Evolutionary conservation across 2,329 filamentous ascomycete genomes (phyloP), one percentile per base, ranked within the genome.

Genomic region (Myriangium duriaei): DNA sequence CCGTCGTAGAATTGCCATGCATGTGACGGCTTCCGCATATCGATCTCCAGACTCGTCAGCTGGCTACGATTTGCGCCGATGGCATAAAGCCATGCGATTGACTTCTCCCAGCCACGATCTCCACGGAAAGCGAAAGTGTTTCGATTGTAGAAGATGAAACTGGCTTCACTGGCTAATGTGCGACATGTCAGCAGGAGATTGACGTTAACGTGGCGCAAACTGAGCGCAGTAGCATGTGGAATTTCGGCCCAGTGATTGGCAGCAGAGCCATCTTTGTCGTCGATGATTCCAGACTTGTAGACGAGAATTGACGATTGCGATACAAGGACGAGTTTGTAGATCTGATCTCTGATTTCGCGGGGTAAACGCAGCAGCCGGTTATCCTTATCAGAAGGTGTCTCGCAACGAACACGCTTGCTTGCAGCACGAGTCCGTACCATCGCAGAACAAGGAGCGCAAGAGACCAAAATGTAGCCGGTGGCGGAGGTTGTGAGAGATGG

Each of bases 51-150:
- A 7, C 15, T 32, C 4, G 28, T 38, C 3, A 38, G 28, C 18
- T 18, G 28, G 21, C 15, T 15, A 12, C 13, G 18, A 17, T 38
- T 38, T 29, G 30, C 28, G 28, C 35, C 35, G 35, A 38, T 38
- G 11, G 26, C 14, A 12, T n/a, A 17, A 26, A 38, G 21, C 35
- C 35, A 38, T 10, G 30, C 35, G 28, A 38, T 17, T 7, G 16
- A 26, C 11, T 31, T 17, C 14, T n/a, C 16, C 28, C 29, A 38
- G 28, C 30, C 29, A 12, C 18, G 26, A 9, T 38, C 24, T n/a
- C 35, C 35, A 7, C 30, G 26, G 14, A 38, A 38, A 17, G 35
- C 26, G 29, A 38, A 38, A 15, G 30, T 31, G 29, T 38, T 38
- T 16, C 30, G 30, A 17, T 29, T 32, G 35, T 38, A 38, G 28